Evolutionary conservation across 257 asterid species (phyloP).

Genomic region (Forsythia suspensa): DNA sequence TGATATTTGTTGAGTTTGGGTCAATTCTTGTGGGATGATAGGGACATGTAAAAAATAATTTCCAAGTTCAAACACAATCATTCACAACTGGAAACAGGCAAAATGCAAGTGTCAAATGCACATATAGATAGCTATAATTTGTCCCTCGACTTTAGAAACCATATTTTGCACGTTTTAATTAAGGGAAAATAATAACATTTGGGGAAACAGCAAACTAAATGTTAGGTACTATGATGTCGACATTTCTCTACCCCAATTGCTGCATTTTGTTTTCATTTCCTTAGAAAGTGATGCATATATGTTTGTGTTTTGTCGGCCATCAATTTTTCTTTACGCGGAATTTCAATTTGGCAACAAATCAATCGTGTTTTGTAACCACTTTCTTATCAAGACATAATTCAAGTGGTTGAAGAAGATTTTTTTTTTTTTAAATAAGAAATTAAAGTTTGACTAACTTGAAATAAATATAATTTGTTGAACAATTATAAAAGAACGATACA

Average conservation of each 20-base stretch:
- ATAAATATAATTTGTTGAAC: too few relatives aligned
- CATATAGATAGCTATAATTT: background rate
- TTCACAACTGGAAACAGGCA: background rate
- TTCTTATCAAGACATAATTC: background rate
- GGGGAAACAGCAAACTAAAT: background rate
- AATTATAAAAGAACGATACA: too few relatives aligned
- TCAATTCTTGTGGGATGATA: background rate
- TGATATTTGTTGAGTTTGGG: too few relatives aligned
- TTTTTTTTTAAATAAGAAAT: too few relatives aligned
- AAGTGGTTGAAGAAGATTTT: background rate
- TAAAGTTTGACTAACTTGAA: too few relatives aligned
- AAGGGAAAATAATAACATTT: background rate
- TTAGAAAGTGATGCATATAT: background rate
- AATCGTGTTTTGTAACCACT: background rate
- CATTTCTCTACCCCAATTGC: background rate
- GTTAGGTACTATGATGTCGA: slow-evolving; percentile 14
- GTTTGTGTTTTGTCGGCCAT: background rate
- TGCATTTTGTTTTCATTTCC: background rate
- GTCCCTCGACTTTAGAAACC: background rate
- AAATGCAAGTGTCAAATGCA: background rate
- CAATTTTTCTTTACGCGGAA: background rate
- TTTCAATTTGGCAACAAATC: background rate
- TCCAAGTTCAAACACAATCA: too few relatives aligned
- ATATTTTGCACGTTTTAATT: slow-evolving; percentile 27
- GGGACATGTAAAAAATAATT: background rate